Base-by-base conservation (phyloP, 108 stramenopile species). In the Skeletonema potamos region DNA sequence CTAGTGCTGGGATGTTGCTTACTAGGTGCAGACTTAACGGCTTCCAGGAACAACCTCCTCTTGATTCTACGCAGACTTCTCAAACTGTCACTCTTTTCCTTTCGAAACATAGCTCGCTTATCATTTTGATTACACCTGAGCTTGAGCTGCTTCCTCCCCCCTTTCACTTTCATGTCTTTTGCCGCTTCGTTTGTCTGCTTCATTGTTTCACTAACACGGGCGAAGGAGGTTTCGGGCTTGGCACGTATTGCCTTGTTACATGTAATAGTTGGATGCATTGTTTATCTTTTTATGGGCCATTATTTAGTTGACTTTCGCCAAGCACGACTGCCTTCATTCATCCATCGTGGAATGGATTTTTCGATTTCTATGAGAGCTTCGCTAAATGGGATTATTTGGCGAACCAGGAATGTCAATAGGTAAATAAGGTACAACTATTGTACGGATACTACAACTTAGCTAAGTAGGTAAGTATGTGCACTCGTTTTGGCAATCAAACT, bases 11-110 rank as follows among this genome's bases (percentile, higher is more conserved):
- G n/a, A n/a, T n/a, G 28, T 32, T 24, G 15, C 4, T 44, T 10
- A 17, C 51, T 32, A 9, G 37, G 36, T 8, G 56, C 13, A 33
- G 67, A 44, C 39, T 70, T 62, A 58, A 78, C 77, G 1, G 58
- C 64, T 51, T 78, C 59, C n/a, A 78, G 70, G 41, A 78, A 78
- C 22, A 78, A 39, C 33, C 63, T 70, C n/a, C 77, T 64, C 34
- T 78, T 78, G 59, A 78, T 70, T 33, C 65, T 54, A 27, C 70
- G 70, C 33, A 78, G 64, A 28, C 27, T 46, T 48, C 36, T 61
- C 24, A 48, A 57, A 8, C 58, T 76, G 11, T 11, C 34, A 27
- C 60, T 30, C 54, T 72, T 54, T 58, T 73, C 65, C n/a, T 46
- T 37, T 15, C 22, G 69, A 29, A 54, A 32, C 37, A 2, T 2